Base-by-base conservation (phyloP, 768 basidiomycete species). In the Agrocybe pediades region DNA sequence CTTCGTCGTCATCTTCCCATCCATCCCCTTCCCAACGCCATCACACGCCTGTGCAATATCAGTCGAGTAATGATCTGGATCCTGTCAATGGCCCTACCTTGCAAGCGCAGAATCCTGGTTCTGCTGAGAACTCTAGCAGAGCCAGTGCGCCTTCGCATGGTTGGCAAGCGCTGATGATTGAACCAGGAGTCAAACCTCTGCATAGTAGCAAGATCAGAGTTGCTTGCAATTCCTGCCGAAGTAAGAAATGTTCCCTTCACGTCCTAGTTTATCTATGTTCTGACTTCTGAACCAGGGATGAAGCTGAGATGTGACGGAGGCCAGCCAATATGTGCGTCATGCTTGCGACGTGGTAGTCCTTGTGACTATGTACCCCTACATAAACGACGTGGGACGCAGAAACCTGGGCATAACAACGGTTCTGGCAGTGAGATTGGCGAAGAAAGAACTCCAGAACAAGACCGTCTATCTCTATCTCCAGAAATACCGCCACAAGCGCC, bases 241-340 rank as follows among this genome's bases (percentile, higher is more conserved):
- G 91, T 92, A 69, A 73, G 89, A 9, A 29, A 27, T 30, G 26
- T 51, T 57, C 56, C 62, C 19, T 33, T 39, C 23, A 48, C 19
- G 9, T 45, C 19, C 20, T 19, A 19, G 3, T 50, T 42, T 33
- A 25, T 23, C 17, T 29, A 26, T 49, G 25, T 27, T 29, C 45
- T 47, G 25, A 56, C 26, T 23, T 43, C 39, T 19, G 17, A 24
- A n/a, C 56, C 69, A 92, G 91, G 90, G 46, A 85, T 90, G 55
- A 93, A 93, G 73, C 78, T 93, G 40, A 92, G 92, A 75, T 93
- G 91, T 68, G 91, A 93, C 62, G 91, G 91, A 46, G 88, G 87
- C 39, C 83, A 88, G 45, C 91, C 91, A 7, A 87, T 89, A 13
- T 93, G 91, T 65, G 76, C 82, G 43, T 91, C 92, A 67, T 93